Percentiles rank a stretch among this genome's conserved stretches.
Evolutionary conservation across 192 early-diverging fungal genomes (phyloP).

Genomic region (Dispira simplex): DNA sequence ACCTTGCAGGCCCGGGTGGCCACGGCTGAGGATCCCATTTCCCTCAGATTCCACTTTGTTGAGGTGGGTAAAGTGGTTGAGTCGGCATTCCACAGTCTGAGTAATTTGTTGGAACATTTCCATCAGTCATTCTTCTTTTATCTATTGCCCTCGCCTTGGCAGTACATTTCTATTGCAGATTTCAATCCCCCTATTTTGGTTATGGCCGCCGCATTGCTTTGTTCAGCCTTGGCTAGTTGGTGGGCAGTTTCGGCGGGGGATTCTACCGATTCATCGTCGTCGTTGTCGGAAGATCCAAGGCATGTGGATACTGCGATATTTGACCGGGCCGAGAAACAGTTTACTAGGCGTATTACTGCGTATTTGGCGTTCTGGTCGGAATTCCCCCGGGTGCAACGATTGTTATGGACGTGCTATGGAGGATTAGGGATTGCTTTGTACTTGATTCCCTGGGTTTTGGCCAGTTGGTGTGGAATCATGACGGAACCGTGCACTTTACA

Average conservation of each 20-base stretch:
- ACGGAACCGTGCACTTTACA: no score
- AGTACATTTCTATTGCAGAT: constrained; percentile 75
- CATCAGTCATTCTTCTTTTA: constrained; percentile 98
- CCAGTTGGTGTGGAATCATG: no score
- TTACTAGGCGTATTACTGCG: constrained; percentile 15
- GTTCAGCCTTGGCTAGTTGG: constrained; percentile 44
- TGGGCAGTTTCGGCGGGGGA: constrained; percentile 11
- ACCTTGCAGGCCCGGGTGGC: constrained; percentile 31
- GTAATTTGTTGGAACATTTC: constrained; percentile 84
- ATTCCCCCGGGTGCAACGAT: constrained; percentile 9
- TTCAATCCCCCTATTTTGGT: constrained; percentile 78
- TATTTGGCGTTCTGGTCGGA: constrained; percentile 12
- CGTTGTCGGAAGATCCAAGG: no score
- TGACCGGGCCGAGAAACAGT: constrained; percentile 21
- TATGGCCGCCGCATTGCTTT: constrained; percentile 52
- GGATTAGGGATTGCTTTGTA: constrained; percentile 22
- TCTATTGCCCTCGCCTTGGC: constrained; percentile 57
- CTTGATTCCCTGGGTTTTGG: constrained; percentile 18
- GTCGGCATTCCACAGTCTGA: constrained; percentile 66
- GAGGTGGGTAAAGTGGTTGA: constrained; percentile 46
- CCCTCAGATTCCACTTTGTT: constrained; percentile 5
- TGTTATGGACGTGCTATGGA: constrained; percentile 16
- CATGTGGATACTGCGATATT: constrained; percentile 12
- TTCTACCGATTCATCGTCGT: no score
- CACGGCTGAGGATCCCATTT: background rate